phyloP scores from a whole-genome alignment of 2,329 filamentous ascomycete species.

The Penicillium sp. region DNA sequence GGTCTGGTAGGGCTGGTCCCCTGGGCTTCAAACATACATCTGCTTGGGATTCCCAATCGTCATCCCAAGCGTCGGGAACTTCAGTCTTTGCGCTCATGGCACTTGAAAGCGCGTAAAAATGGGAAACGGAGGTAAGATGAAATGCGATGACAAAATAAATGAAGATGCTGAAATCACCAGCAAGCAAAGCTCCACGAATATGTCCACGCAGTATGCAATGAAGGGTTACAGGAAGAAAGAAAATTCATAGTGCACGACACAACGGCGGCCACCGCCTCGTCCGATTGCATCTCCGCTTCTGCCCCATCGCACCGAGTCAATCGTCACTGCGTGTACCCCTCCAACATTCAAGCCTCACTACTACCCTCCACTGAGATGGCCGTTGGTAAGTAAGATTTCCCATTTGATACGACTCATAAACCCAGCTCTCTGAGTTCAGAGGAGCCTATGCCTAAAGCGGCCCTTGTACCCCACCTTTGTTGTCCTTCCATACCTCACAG shows the following conservation, averaged over 20 bases:
- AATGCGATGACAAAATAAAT: background rate
- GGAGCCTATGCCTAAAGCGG: no score
- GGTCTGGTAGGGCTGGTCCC: no score
- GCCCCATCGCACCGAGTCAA: no score
- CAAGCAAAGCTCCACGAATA: slow-evolving; percentile 4
- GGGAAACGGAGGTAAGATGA: slow-evolving; percentile 1
- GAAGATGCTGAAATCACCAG: slow-evolving; percentile 7
- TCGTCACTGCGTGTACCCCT: background rate
- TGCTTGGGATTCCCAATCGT: slow-evolving; percentile 81
- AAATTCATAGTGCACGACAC: slow-evolving; percentile 20
- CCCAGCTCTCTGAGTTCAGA: no score
- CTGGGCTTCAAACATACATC: slow-evolving; percentile 54
- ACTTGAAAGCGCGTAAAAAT: slow-evolving; percentile 4
- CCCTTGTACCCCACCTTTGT: slow-evolving; percentile 5
- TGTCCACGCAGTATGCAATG: slow-evolving; percentile 14
- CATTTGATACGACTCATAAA: no score
- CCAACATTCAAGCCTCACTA: slow-evolving; percentile 1
- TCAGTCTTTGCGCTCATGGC: slow-evolving; percentile 50
- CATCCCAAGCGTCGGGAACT: slow-evolving; percentile 80
- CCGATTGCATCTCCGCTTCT: slow-evolving; percentile 18
- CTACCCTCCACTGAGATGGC: slow-evolving; percentile 18
- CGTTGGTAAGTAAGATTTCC: slow-evolving; percentile 18
- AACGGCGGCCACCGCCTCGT: slow-evolving; percentile 21
- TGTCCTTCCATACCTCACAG: background rate
- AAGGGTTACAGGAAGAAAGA: slow-evolving; percentile 13